Conservation (phyloP, 805 yeast species). For the Cephaloascus fragrans region DNA sequence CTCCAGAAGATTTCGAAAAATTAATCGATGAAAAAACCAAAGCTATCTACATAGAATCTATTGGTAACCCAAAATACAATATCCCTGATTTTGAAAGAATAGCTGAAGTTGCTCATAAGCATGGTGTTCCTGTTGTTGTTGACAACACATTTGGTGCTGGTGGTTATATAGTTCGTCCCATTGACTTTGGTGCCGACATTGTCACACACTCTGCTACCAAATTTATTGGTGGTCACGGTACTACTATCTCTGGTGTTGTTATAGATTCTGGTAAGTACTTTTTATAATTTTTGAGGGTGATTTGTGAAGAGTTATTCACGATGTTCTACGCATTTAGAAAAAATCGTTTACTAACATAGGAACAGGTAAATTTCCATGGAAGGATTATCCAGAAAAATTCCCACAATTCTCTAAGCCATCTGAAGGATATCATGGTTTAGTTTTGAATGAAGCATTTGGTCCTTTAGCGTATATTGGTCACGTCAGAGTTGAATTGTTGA, state of each 20-base stretch:
- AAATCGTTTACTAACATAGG: no score
- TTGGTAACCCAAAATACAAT: conserved; percentile 89
- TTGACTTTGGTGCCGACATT: conserved; percentile 86
- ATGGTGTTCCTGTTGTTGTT: conserved; percentile 84
- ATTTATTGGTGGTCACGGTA: conserved; percentile 98
- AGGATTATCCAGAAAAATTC: conserved; percentile 72
- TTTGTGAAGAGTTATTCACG: no score
- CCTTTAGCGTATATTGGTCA: conserved; percentile 70
- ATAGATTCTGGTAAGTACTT: conserved; percentile 87
- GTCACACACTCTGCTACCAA: conserved; percentile 93
- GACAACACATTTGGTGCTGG: conserved; percentile 98
- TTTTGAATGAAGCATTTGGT: conserved; percentile 76
- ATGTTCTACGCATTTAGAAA: no score
- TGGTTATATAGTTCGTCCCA: conserved; percentile 77
- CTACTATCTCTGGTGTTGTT: conserved; percentile 85
- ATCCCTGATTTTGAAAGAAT: conserved; percentile 84
- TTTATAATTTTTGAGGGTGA: no score
- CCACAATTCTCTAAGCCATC: conserved; percentile 90
- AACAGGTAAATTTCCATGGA: conserved; percentile 94
- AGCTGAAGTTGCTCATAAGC: conserved; percentile 67
- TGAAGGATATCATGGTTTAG: conserved; percentile 88
- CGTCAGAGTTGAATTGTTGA: conserved; percentile 71
- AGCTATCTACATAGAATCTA: conserved; percentile 81
- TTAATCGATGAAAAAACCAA: conserved; percentile 77
- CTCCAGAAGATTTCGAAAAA: conserved; percentile 39